Evolutionary conservation across 306 rosid species (phyloP).

Genomic region (Citrullus amarus): DNA sequence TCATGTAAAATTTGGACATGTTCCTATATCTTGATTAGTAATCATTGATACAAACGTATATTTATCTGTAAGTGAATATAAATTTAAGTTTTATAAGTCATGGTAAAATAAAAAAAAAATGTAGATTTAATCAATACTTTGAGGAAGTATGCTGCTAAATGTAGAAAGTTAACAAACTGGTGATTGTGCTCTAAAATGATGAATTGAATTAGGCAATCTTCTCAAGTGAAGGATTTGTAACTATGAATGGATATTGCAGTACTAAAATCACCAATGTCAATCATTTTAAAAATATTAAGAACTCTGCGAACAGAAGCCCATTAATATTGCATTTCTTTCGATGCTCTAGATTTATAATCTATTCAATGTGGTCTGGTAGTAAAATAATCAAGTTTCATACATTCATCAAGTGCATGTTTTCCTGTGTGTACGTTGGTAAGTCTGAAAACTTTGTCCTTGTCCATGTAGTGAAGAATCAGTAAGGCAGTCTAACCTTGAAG

Average conservation of each 20-base stretch:
- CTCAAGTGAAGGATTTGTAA: neutral
- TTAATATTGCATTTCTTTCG: neutral
- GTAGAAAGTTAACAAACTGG: neutral
- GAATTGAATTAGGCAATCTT: neutral
- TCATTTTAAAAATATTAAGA: neutral
- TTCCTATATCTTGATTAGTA: neutral
- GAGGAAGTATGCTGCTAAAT: neutral
- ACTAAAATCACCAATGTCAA: neutral
- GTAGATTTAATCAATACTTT: neutral
- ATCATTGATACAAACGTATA: neutral
- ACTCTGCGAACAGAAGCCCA: neutral
- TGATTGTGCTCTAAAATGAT: neutral
- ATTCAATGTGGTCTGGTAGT: neutral
- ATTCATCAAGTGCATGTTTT: neutral
- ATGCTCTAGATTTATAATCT: neutral
- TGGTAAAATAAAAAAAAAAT: neutral
- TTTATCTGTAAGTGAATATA: neutral
- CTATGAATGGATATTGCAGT: neutral
- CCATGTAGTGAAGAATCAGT: slow-evolving; percentile 50
- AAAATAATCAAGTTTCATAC: neutral
- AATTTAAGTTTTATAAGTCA: neutral
- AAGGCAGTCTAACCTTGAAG: slow-evolving; percentile 26
- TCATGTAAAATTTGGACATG: neutral
- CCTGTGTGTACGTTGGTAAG: neutral
- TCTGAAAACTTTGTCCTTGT: slow-evolving; percentile 13